Percentiles rank a stretch among this genome's conserved stretches.
These are phyloP conservation scores for Fusarium beomiforme DNA, from an alignment of 2,329 filamentous ascomycete genomes.

Conservation along the genomic window DNA sequence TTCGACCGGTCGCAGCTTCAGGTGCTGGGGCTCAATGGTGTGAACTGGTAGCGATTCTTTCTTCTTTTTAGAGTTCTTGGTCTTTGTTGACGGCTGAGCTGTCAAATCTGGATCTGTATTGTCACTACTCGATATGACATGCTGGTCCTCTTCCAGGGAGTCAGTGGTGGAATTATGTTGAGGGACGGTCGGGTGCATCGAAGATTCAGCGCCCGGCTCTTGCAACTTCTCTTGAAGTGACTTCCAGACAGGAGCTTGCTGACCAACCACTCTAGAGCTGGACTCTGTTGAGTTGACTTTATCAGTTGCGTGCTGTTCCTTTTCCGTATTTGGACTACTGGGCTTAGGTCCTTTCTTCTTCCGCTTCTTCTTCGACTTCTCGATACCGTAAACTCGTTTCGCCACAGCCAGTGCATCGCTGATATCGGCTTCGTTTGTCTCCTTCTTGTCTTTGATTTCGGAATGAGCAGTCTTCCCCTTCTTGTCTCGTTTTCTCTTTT, in stretches of 20 bases:
- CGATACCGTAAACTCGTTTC: constrained; percentile 39
- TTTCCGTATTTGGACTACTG: neutral
- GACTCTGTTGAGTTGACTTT: neutral
- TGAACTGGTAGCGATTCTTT: constrained; percentile 39
- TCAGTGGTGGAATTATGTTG: neutral
- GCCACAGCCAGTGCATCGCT: constrained; percentile 37
- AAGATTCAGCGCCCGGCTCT: neutral
- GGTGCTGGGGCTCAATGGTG: constrained; percentile 38
- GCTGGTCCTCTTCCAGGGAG: neutral
- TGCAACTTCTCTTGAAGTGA: constrained; percentile 44
- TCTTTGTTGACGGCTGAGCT: neutral
- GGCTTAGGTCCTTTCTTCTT: constrained; percentile 1
- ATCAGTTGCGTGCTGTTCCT: neutral
- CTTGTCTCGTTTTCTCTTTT: neutral
- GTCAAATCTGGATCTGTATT: neutral
- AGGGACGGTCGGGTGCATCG: neutral
- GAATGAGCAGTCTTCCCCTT: neutral
- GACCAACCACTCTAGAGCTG: neutral
- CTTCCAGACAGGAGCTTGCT: constrained; percentile 40
- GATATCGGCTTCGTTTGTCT: constrained; percentile 21
- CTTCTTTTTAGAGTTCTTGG: neutral
- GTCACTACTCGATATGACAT: neutral
- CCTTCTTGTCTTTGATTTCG: neutral
- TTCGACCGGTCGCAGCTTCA: constrained; percentile 47
- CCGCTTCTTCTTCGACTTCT: neutral